A percentile compares a stretch with the other conserved stretches of the same genome.
Evolutionary conservation across 108 stramenopile species (phyloP).

Genomic region (Nannochloropsis salina): DNA sequence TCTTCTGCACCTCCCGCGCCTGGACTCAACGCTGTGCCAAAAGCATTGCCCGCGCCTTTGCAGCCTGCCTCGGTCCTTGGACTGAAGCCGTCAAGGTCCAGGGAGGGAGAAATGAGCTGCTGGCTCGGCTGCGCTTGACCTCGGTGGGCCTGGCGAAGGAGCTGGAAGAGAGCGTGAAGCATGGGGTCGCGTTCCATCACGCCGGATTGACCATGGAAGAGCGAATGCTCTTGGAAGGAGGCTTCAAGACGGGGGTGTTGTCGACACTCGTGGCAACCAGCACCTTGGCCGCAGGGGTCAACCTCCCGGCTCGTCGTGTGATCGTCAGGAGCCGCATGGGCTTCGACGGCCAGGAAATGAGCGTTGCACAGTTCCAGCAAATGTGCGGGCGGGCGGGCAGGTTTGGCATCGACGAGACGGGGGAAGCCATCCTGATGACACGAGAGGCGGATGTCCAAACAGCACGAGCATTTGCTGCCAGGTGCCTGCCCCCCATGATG

Average conservation of each 20-base stretch:
- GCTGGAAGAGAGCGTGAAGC: slow-evolving; percentile 16
- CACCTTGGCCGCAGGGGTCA: slow-evolving; percentile 53
- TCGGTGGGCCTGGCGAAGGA: slow-evolving; percentile 21
- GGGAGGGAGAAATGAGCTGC: slow-evolving; percentile 39
- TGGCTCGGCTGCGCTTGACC: slow-evolving; percentile 18
- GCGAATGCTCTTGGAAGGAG: slow-evolving; percentile 43
- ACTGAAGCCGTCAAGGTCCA: slow-evolving; percentile 29
- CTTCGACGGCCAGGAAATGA: neutral
- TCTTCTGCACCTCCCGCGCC: neutral
- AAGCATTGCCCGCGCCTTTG: neutral
- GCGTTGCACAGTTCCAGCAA: slow-evolving; percentile 42
- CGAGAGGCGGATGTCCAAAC: neutral
- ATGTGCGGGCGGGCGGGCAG: slow-evolving; percentile 56
- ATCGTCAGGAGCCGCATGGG: slow-evolving; percentile 40
- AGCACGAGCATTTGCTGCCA: slow-evolving; percentile 23
- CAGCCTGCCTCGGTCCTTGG: neutral
- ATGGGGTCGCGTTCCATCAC: slow-evolving; percentile 53
- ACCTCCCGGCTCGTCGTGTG: slow-evolving; percentile 52
- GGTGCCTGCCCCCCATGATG: slow-evolving; percentile 32
- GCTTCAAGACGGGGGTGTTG: slow-evolving; percentile 36
- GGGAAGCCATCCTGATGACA: slow-evolving; percentile 28
- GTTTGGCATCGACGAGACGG: slow-evolving; percentile 29
- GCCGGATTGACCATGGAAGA: slow-evolving; percentile 53
- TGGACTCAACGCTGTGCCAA: neutral
- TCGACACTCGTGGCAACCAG: slow-evolving; percentile 49